Conservation (phyloP, 1,284 basidiomycete species). For the Moesziomyces sp. region DNA sequence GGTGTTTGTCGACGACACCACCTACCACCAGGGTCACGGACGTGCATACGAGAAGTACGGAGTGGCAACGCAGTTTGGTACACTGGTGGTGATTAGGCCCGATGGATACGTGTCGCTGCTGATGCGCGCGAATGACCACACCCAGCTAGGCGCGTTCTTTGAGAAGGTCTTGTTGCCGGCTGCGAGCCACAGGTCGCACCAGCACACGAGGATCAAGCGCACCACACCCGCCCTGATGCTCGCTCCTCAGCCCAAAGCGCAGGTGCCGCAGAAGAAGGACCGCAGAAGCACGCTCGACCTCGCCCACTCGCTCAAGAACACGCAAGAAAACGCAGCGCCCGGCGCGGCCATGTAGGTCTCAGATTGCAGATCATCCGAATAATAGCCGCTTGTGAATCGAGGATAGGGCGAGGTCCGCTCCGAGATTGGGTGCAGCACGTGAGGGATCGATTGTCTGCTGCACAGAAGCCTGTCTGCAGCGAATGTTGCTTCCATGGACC, state of each 20-base stretch:
- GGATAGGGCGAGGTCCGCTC: no score
- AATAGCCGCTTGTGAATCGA: no score
- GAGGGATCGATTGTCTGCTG: no score
- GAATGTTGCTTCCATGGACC: no score
- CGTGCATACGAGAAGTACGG: conserved; percentile 34
- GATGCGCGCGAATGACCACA: conserved; percentile 7
- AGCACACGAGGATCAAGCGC: conserved; percentile 28
- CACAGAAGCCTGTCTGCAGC: no score
- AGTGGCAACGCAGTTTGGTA: conserved; percentile 14
- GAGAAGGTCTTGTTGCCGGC: conserved; percentile 15
- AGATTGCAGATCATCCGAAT: no score
- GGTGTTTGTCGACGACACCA: conserved; percentile 36
- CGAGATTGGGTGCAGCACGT: no score
- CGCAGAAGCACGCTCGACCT: conserved; percentile 5
- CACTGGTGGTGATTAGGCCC: conserved; percentile 32
- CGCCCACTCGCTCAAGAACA: not conserved
- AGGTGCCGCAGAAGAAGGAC: conserved; percentile 5
- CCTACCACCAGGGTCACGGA: conserved; percentile 37
- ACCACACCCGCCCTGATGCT: conserved; percentile 18
- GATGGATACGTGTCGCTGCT: conserved; percentile 40
- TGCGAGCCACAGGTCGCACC: conserved; percentile 11
- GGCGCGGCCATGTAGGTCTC: not conserved
- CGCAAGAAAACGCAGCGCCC: not conserved
- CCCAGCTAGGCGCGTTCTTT: conserved; percentile 24
- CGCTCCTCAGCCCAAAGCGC: not conserved